Base-by-base conservation (phyloP, 306 rosid species). In the Morella rubra region DNA sequence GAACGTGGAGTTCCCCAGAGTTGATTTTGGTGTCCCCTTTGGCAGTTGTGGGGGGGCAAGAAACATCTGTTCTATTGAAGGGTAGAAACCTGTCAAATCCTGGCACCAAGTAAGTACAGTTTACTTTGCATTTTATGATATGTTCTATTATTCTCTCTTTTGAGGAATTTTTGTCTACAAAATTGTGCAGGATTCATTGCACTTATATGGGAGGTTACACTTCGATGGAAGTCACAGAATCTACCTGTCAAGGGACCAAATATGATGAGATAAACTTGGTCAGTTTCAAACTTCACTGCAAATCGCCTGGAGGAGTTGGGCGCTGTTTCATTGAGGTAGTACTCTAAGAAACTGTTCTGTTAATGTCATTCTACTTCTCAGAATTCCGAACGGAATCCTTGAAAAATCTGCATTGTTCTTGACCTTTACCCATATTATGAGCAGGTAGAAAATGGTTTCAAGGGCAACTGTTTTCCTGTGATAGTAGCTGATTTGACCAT, bases 401-500 rank as follows among this genome's bases (percentile, higher is more conserved):
- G 18, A 54, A 18, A 76, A 10, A 55, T 52, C 73, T n/a, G 44
- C 52, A 7, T 45, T 42, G 61, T 73, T 52, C 16, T 7, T 76
- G 32, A 62, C 56, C 66, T 53, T 27, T n/a, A 62, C 73, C 18
- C 56, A 64, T 74, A 20, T 76, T 40, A 71, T 90, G 72, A 75
- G 67, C 90, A 93, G 97, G 95, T 93, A 81, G 97, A 93, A 80
- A 93, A 93, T 79, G 98, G 98, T 83, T 89, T 88, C 76, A 88
- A 89, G 83, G 96, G 96, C 54, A 83, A 80, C 78, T 76, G 93
- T 82, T 93, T 93, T 83, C 98, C 98, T 0, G 82, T 93, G 83
- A 91, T 93, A 67, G 82, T 93, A 76, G 98, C 98, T 37, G 84
- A 93, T 81, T 88, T 89, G 72, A 73, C 90, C 78, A 84, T 93